Percentiles rank a stretch among this genome's conserved stretches.
Evolutionary conservation across 2,329 filamentous ascomycete species (phyloP).

Genomic region (Aureobasidium pullulans): DNA sequence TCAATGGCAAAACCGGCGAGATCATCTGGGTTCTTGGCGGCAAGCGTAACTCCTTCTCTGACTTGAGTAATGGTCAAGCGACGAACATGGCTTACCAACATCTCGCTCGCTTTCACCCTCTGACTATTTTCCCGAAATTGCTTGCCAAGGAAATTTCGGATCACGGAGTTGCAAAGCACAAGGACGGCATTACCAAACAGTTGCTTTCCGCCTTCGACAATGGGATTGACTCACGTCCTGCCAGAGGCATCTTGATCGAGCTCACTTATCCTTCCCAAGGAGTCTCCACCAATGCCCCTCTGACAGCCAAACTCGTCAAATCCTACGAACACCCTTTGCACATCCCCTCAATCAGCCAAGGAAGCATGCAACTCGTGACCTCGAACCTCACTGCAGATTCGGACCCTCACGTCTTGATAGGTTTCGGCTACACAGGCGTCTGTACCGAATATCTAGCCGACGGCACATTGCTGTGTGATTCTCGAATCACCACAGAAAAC

Average conservation of each 20-base stretch:
- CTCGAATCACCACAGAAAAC: conserved; percentile 32
- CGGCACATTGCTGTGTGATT: conserved; percentile 46
- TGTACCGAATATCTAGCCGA: conserved; percentile 35
- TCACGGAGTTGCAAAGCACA: neutral
- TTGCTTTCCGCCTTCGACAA: conserved; percentile 48
- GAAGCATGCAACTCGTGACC: conserved; percentile 23
- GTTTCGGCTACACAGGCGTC: conserved; percentile 42
- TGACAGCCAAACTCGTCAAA: conserved; percentile 25
- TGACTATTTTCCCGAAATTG: conserved; percentile 36
- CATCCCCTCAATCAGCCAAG: conserved; percentile 21
- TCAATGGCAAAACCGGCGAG: conserved; percentile 39
- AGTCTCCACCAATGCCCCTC: neutral
- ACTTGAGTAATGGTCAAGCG: conserved; percentile 18
- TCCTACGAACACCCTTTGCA: conserved; percentile 23
- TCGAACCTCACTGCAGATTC: conserved; percentile 30
- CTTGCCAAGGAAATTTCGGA: conserved; percentile 14
- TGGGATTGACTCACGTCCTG: conserved; percentile 17
- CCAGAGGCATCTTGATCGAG: conserved; percentile 4
- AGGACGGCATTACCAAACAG: conserved; percentile 30
- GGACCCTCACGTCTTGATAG: conserved; percentile 42
- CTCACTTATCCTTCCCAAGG: conserved; percentile 3
- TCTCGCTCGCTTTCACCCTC: conserved; percentile 28
- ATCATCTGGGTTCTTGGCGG: conserved; percentile 43
- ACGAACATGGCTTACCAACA: conserved; percentile 21
- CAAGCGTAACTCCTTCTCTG: conserved; percentile 19